Conservation (phyloP, 306 rosid species). For the Geum urbanum region DNA sequence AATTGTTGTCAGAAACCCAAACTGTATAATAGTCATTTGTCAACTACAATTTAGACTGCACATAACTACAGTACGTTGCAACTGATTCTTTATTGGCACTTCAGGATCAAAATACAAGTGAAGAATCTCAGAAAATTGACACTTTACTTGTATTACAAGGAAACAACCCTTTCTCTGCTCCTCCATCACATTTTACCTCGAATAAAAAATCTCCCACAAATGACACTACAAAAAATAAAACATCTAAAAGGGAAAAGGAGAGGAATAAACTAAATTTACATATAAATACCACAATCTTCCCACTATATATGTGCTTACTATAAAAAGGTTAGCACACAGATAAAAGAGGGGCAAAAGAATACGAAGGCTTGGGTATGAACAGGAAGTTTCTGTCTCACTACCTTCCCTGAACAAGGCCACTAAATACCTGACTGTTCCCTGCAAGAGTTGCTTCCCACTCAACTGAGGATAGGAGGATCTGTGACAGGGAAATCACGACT, state of each 20-base stretch:
- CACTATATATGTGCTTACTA: conserved; percentile 17
- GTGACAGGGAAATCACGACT: conserved; percentile 84
- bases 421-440: conserved; percentile 95
- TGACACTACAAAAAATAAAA: conserved; percentile 15
- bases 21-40: neutral
- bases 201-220: conserved; percentile 18
- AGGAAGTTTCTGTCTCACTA: conserved; percentile 33
- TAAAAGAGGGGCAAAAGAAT: conserved; percentile 9
- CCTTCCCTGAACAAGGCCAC: conserved; percentile 99
- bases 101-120: neutral
- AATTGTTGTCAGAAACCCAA: neutral
- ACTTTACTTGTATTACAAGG: conserved; percentile 7
- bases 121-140: neutral
- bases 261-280: neutral
- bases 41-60: neutral
- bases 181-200: conserved; percentile 14
- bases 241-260: neutral
- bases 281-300: conserved; percentile 14
- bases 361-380: conserved; percentile 15
- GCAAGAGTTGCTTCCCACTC: conserved; percentile 99
- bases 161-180: neutral
- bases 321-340: conserved; percentile 23
- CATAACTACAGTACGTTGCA: neutral
- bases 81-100: neutral
- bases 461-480: conserved; percentile 75